Percentiles rank a stretch among this genome's conserved stretches.
These are phyloP conservation scores for Lactarius akahatsu DNA, from an alignment of 768 basidiomycete genomes.

Conservation along the genomic window DNA sequence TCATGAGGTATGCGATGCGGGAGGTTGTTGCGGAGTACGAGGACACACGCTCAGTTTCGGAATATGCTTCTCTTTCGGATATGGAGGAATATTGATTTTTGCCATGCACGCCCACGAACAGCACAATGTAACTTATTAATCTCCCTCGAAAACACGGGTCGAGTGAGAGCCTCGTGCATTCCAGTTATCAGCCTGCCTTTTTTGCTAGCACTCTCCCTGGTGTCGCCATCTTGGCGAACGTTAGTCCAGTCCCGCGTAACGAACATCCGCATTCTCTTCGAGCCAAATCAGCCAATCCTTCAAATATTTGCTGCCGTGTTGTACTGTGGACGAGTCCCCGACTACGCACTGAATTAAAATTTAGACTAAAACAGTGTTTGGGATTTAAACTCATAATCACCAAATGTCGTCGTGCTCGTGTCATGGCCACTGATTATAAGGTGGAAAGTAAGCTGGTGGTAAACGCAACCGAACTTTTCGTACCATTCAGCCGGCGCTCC, in stretches of 20 bases:
- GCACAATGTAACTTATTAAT: constrained; percentile 17
- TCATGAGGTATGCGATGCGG: constrained; percentile 82
- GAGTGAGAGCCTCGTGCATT: constrained; percentile 3
- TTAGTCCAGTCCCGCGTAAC: constrained; percentile 68
- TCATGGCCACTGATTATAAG: constrained; percentile 75
- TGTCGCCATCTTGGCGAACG: background rate
- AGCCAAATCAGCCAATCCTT: constrained; percentile 92
- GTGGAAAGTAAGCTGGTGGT: constrained; percentile 21
- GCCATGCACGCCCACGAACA: background rate
- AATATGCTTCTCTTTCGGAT: constrained; percentile 77
- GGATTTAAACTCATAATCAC: constrained; percentile 45
- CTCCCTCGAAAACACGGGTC: constrained; percentile 3
- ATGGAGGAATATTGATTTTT: constrained; percentile 63
- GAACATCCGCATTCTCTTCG: constrained; percentile 86
- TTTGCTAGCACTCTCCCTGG: background rate
- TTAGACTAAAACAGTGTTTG: background rate
- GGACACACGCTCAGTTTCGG: constrained; percentile 69
- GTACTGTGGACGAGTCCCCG: constrained; percentile 90
- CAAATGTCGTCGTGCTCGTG: constrained; percentile 82
- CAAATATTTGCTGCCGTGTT: constrained; percentile 79
- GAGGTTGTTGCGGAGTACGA: constrained; percentile 83
- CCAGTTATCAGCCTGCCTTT: constrained; percentile 7
- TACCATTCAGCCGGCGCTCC: constrained; percentile 85
- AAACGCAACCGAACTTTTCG: constrained; percentile 24
- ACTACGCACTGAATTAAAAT: constrained; percentile 69